Conservation (phyloP, 2,329 filamentous ascomycete genomes). For the Aspergillus carbonarius region DNA sequence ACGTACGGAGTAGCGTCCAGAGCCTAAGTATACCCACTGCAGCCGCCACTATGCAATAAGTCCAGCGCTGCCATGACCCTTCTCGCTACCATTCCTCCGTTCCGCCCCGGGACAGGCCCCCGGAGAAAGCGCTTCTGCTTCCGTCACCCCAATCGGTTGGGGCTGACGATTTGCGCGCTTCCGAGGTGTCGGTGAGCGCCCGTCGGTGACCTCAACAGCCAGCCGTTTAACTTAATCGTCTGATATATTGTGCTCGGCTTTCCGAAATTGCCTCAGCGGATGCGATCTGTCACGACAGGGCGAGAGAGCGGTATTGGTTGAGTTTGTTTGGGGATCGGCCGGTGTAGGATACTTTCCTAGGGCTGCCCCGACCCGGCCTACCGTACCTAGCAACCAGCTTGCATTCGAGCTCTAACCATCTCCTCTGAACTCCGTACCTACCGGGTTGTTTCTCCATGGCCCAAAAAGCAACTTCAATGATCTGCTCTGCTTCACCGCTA, state of each 20-base stretch:
- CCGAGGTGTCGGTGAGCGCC: constrained; percentile 5
- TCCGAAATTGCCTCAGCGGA: background rate
- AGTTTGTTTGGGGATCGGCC: background rate
- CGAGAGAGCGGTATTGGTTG: background rate
- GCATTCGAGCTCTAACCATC: too few relatives aligned
- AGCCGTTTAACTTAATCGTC: constrained; percentile 8
- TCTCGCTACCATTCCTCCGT: background rate
- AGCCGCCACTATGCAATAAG: constrained; percentile 9
- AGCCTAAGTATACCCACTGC: background rate
- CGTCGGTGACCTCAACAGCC: background rate
- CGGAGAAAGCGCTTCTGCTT: background rate
- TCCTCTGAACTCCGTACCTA: too few relatives aligned
- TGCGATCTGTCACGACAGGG: constrained; percentile 6
- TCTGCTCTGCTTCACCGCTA: too few relatives aligned
- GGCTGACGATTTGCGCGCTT: background rate
- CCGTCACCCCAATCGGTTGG: background rate
- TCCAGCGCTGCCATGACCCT: background rate
- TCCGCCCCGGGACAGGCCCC: background rate
- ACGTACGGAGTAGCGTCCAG: background rate
- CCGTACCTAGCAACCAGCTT: too few relatives aligned
- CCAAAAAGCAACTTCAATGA: too few relatives aligned
- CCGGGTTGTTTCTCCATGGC: too few relatives aligned
- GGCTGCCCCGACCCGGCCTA: background rate
- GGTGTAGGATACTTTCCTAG: background rate
- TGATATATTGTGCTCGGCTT: constrained; percentile 4